Percentiles rank a stretch among this genome's conserved stretches.
Evolutionary conservation across 1,284 basidiomycete genomes (phyloP).

Genomic region (Rhodotorula sp.): DNA sequence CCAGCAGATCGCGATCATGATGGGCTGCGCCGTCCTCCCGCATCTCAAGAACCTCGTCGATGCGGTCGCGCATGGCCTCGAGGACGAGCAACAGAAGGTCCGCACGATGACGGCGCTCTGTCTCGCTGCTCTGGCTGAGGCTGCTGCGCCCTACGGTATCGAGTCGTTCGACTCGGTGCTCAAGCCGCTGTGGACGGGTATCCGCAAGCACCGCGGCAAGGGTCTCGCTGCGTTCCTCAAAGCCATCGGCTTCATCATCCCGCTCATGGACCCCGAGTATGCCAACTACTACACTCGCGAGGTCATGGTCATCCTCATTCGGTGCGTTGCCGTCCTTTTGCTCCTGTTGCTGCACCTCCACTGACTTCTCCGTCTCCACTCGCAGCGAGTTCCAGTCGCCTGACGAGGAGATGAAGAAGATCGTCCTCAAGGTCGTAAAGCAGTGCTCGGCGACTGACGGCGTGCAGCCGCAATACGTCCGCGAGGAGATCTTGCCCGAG

Average conservation of each 20-base stretch:
- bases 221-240: conserved; percentile 97
- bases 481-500: conserved; percentile 96
- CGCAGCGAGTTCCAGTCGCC: conserved; percentile 88
- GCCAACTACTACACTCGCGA: conserved; percentile 97
- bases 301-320: conserved; percentile 94
- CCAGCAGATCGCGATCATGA: conserved; percentile 99
- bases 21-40: conserved; percentile 98
- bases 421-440: conserved; percentile 97
- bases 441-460: conserved; percentile 98
- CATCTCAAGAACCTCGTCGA: conserved; percentile 96
- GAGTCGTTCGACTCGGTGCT: conserved; percentile 98
- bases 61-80: conserved; percentile 90
- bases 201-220: conserved; percentile 95
- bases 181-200: conserved; percentile 97
- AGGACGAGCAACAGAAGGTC: conserved; percentile 98
- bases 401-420: conserved; percentile 99
- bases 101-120: conserved; percentile 97
- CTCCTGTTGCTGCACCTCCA: not conserved
- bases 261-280: conserved; percentile 99
- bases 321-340: conserved; percentile 47
- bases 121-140: conserved; percentile 94
- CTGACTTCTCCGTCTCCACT: not conserved
- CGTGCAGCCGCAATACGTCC: conserved; percentile 88
- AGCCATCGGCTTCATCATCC: conserved; percentile 99
- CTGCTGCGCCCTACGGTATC: conserved; percentile 97